A percentile compares a stretch with the other conserved stretches of the same genome.
phyloP scores from a whole-genome alignment of 495 filamentous ascomycete species.

The Achaetomiella virescens region DNA sequence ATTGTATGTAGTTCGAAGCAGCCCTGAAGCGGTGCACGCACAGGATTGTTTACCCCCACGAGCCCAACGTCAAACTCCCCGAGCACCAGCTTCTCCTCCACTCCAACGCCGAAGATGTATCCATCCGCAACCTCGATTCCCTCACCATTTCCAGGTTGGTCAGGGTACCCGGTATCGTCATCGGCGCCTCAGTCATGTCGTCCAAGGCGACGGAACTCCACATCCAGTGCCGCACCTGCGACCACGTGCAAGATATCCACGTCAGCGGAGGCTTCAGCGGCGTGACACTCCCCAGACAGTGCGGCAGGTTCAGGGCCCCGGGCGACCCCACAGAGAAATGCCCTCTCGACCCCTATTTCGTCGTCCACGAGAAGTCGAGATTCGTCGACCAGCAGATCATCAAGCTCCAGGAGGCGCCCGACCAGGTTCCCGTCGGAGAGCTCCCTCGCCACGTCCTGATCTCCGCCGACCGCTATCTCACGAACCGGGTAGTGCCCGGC shows the following conservation, averaged over 20 bases:
- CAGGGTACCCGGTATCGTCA: slow-evolving; percentile 93
- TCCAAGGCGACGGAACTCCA: slow-evolving; percentile 86
- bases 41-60: slow-evolving; percentile 75
- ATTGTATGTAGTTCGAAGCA: slow-evolving; percentile 65
- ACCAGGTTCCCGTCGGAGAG: slow-evolving; percentile 96
- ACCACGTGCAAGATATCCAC: slow-evolving; percentile 60
- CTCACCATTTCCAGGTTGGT: slow-evolving; percentile 92
- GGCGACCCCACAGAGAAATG: slow-evolving; percentile 62
- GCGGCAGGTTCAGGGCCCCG: slow-evolving; percentile 52
- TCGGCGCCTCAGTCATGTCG: slow-evolving; percentile 92
- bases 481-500: slow-evolving; percentile 92
- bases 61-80: slow-evolving; percentile 63
- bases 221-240: slow-evolving; percentile 86
- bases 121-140: slow-evolving; percentile 90
- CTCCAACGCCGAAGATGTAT: slow-evolving; percentile 80
- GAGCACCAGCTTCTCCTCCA: slow-evolving; percentile 95
- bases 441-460: slow-evolving; percentile 91
- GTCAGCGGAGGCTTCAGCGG: slow-evolving; percentile 82
- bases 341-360: slow-evolving; percentile 90
- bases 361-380: slow-evolving; percentile 86
- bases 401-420: slow-evolving; percentile 96
- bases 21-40: slow-evolving; percentile 88
- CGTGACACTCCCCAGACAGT: slow-evolving; percentile 73
- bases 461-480: slow-evolving; percentile 90
- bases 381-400: slow-evolving; percentile 98